Evolutionary conservation across 495 filamentous ascomycete genomes (phyloP), one percentile per base, ranked within the genome.

Genomic region (Usnea hakonensis): DNA sequence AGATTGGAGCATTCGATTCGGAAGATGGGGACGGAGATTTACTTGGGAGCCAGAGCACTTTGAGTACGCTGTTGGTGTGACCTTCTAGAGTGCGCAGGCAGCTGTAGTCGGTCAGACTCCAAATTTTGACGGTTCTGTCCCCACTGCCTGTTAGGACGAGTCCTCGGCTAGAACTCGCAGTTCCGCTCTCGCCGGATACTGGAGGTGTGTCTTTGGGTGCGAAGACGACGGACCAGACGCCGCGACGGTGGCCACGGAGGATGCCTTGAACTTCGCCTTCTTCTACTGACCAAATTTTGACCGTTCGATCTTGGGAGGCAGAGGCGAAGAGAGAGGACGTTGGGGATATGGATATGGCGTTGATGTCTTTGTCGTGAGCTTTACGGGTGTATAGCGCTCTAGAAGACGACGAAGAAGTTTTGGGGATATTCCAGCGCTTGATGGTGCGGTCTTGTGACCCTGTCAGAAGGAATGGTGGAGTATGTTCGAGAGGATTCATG

Each of bases 331-430:
- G 73, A 19, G 80, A 78, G 17, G 81, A 81, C 17, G 79, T 78
- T 30, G 85, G 81, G 65, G 87, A 88, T 38, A 92, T 79, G 60
- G 94, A 90, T 21, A 99, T 78, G 6, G 94, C 90, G 66, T 99
- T 99, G 76, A 99, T 99, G 65, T 99, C 94, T 67, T 97, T 99
- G 62, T 99, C 94, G 72, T 99, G 94, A 3, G 94, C 95, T 74
- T 96, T 90, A 38, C 92, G 83, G 7, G 93, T 96, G 67, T 90
- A 95, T 19, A 82, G 67, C 9, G 90, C 85, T 67, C 82, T 80
- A 32, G 71, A 67, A 50, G 73, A 74, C 17, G 75, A 69, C 33
- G 67, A 75, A 50, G 70, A 74, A 64, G 68, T 75, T 60, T 74
- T 80, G 53, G 76, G 81, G 53, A 90, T 83, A 59, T 91, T 87